Conservation (phyloP, 2,329 filamentous ascomycete species). For the Aspergillus niger region DNA sequence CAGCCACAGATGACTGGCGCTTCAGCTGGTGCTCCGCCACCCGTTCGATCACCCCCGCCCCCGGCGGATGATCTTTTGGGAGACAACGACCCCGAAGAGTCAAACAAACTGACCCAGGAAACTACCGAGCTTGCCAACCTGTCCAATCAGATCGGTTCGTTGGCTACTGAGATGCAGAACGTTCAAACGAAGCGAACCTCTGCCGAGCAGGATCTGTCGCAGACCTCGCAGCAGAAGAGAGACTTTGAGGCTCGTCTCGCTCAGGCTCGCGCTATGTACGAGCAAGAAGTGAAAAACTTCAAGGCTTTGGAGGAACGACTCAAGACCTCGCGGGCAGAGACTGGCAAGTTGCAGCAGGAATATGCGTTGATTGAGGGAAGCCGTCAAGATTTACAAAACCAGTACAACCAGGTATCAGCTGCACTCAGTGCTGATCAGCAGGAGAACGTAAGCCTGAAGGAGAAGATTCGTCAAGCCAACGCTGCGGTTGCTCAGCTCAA, state of each 20-base stretch:
- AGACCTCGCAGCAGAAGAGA: slow-evolving; percentile 81
- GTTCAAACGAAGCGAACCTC: slow-evolving; percentile 78
- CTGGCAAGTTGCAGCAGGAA: slow-evolving; percentile 79
- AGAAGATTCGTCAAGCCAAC: slow-evolving; percentile 82
- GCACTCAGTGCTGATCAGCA: slow-evolving; percentile 83
- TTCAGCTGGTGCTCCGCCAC: slow-evolving; percentile 40
- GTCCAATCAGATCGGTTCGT: slow-evolving; percentile 88
- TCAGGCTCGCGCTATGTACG: slow-evolving; percentile 84
- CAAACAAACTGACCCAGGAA: slow-evolving; percentile 83
- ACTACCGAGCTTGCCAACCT: slow-evolving; percentile 92
- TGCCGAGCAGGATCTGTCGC: slow-evolving; percentile 79
- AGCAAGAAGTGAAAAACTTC: slow-evolving; percentile 88
- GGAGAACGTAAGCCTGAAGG: slow-evolving; percentile 83
- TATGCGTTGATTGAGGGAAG: slow-evolving; percentile 79
- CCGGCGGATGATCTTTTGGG: slow-evolving; percentile 83
- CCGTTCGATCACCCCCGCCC: slow-evolving; percentile 48
- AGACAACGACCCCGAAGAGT: slow-evolving; percentile 84
- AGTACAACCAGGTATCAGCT: slow-evolving; percentile 74
- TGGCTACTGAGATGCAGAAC: slow-evolving; percentile 92
- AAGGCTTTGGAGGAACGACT: slow-evolving; percentile 83
- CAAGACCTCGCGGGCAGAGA: slow-evolving; percentile 73
- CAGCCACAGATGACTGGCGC: slow-evolving; percentile 75
- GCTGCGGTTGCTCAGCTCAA: slow-evolving; percentile 80
- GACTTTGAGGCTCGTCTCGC: slow-evolving; percentile 88
- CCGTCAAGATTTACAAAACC: slow-evolving; percentile 76